phyloP scores from a whole-genome alignment of 2,329 filamentous ascomycete species.

The Cryphonectria naterciae region DNA sequence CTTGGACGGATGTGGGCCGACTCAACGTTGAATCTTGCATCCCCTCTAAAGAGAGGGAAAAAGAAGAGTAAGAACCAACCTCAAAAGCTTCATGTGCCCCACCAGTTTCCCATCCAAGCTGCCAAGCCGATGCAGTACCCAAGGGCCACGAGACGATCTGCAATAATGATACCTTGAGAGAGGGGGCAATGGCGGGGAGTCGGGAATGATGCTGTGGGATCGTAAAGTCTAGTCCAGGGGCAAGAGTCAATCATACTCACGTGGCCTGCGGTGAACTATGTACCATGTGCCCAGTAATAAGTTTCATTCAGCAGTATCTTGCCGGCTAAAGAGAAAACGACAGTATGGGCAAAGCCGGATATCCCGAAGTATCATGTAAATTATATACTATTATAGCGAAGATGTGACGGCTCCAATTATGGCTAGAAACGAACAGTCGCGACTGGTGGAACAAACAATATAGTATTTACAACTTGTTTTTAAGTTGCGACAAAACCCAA shows the following conservation, averaged over 20 bases:
- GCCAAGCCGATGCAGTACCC: neutral
- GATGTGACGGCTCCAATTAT: no score
- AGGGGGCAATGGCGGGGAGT: neutral
- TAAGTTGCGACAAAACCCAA: no score
- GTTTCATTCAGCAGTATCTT: neutral
- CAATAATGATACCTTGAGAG: neutral
- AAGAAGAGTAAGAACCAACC: neutral
- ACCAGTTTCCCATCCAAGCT: neutral
- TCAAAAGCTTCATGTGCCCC: neutral
- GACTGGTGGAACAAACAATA: no score
- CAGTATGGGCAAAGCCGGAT: no score
- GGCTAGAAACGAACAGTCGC: no score
- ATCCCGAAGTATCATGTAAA: no score
- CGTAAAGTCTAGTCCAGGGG: no score
- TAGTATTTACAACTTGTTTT: no score
- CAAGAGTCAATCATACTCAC: neutral
- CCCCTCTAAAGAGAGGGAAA: neutral
- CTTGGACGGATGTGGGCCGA: neutral
- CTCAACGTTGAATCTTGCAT: neutral
- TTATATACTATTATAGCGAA: no score
- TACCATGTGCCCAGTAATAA: neutral
- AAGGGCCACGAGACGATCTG: neutral
- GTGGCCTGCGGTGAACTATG: neutral
- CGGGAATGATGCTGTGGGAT: neutral
- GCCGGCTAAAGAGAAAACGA: neutral